Evolutionary conservation across 1,284 basidiomycete genomes (phyloP), one percentile per base, ranked within the genome.

Genomic region (Phlebopus sp.): DNA sequence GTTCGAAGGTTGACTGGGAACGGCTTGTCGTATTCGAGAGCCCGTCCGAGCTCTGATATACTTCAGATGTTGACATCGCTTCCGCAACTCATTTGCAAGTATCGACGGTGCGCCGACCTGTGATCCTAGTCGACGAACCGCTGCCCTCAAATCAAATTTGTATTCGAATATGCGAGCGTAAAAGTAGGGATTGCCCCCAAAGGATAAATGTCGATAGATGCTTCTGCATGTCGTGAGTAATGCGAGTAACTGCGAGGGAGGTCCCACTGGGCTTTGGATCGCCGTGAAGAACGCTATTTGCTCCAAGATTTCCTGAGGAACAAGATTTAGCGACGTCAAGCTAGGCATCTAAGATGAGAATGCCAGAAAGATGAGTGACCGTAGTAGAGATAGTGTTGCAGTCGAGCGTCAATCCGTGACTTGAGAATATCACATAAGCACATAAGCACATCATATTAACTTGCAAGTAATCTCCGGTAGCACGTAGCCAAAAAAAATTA

Each of bases 281-380:
- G 72, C 71, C 51, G 75, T 60, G 54, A 77, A 76, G 58, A 77
- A 77, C 5, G 82, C 85, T 55, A 92, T 82, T 46, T 78, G 73
- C 52, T 85, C 79, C 36, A 92, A 74, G 50, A 92, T 73, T 64
- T 90, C 86, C 54, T 76, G 74, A 27, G 90, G 90, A 44, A 66
- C 42, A 7, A 50, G 61, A 34, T 17, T 40, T 40, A 91, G 60
- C 13, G 50, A 50, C 10, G 44, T 23, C 15, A 48, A 27, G 31
- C 35, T 30, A 29, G 49, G 36, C 63, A 63, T 67, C 10, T 47
- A 14, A 40, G 41, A 25, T n/a, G 14, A 6, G 21, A 23, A 29
- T 23, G 35, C 14, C 2, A 8, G 17, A 35, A 15, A n/a, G 5
- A 29, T 18, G 35, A 29, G 19, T 9, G 8, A 25, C 25, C 25